These are phyloP conservation scores for Geranomyces michiganensis DNA, from an alignment of 192 early-diverging fungal genomes.

Conservation along the genomic window DNA sequence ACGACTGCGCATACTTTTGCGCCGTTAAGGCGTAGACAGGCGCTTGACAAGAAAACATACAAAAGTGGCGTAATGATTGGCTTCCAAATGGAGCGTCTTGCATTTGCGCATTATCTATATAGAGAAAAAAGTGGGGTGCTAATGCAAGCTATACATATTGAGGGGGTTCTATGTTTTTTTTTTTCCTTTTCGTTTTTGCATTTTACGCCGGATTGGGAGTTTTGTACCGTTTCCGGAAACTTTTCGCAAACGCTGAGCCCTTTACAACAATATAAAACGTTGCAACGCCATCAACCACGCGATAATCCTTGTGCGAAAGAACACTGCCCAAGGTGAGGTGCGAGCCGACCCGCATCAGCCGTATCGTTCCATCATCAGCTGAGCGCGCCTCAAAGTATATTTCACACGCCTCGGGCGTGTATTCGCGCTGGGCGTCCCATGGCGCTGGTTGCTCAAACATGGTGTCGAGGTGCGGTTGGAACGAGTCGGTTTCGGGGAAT, in stretches of 20 bases:
- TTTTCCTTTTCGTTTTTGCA: not conserved
- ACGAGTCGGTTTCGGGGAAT: constrained; percentile 82
- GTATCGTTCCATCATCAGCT: constrained; percentile 56
- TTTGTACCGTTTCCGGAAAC: constrained; percentile 44
- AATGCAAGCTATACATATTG: too few species aligned
- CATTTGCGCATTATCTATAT: too few species aligned
- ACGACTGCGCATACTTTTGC: constrained; percentile 70
- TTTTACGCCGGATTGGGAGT: not conserved
- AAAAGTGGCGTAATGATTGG: not conserved
- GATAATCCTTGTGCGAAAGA: constrained; percentile 65
- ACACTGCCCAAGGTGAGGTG: constrained; percentile 65
- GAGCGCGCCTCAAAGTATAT: constrained; percentile 75
- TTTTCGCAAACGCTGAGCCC: constrained; percentile 58
- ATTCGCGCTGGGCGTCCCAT: constrained; percentile 77
- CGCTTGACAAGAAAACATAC: too few species aligned
- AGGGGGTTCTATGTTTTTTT: too few species aligned
- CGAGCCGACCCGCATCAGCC: constrained; percentile 47
- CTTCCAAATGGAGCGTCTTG: too few species aligned
- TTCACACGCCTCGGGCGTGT: constrained; percentile 72
- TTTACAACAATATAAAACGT: constrained; percentile 87
- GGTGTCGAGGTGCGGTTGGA: constrained; percentile 79
- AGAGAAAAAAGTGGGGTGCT: too few species aligned
- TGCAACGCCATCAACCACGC: constrained; percentile 81
- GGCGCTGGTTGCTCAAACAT: constrained; percentile 74
- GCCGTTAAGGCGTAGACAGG: constrained; percentile 7